These are phyloP conservation scores for Tolypocladium ovalisporum DNA, from an alignment of 2,329 filamentous ascomycete species.

Conservation along the genomic window DNA sequence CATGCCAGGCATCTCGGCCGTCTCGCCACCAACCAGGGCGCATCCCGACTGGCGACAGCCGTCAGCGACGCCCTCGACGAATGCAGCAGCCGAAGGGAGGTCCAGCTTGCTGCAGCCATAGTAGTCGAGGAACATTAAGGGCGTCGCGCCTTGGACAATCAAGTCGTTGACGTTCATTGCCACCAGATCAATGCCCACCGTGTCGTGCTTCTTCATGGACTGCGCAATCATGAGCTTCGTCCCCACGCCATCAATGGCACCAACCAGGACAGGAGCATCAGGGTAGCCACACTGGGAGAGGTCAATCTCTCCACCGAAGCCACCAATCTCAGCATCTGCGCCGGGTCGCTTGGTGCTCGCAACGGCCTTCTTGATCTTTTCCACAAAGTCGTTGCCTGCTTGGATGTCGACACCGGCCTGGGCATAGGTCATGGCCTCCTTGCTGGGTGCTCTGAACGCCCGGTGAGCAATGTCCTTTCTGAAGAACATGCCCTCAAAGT, in stretches of 20 bases:
- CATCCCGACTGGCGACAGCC: slow-evolving; percentile 80
- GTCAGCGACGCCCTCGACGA: slow-evolving; percentile 80
- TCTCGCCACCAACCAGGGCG: slow-evolving; percentile 92
- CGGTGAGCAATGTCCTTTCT: slow-evolving; percentile 86
- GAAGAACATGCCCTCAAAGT: slow-evolving; percentile 84
- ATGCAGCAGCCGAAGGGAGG: slow-evolving; percentile 65
- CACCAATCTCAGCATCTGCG: slow-evolving; percentile 86
- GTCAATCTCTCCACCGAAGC: slow-evolving; percentile 64
- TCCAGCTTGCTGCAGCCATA: slow-evolving; percentile 88
- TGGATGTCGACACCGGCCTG: slow-evolving; percentile 90
- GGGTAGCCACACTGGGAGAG: slow-evolving; percentile 63
- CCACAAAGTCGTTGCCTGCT: slow-evolving; percentile 83
- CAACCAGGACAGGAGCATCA: slow-evolving; percentile 71
- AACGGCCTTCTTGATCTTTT: slow-evolving; percentile 86
- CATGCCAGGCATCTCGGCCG: slow-evolving; percentile 96
- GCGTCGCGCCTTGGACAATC: slow-evolving; percentile 88
- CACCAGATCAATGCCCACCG: slow-evolving; percentile 91
- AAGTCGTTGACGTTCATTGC: slow-evolving; percentile 99
- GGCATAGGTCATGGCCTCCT: slow-evolving; percentile 71
- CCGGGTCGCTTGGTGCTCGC: slow-evolving; percentile 73
- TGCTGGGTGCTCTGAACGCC: slow-evolving; percentile 40
- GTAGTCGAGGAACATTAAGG: slow-evolving; percentile 95
- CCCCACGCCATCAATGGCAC: slow-evolving; percentile 90
- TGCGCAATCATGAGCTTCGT: slow-evolving; percentile 97
- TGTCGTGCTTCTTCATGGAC: slow-evolving; percentile 78